Evolutionary conservation across 75 land plant genomes (phyloP), one percentile per base, ranked within the genome.

Genomic region (Selaginella moellendorffii): DNA sequence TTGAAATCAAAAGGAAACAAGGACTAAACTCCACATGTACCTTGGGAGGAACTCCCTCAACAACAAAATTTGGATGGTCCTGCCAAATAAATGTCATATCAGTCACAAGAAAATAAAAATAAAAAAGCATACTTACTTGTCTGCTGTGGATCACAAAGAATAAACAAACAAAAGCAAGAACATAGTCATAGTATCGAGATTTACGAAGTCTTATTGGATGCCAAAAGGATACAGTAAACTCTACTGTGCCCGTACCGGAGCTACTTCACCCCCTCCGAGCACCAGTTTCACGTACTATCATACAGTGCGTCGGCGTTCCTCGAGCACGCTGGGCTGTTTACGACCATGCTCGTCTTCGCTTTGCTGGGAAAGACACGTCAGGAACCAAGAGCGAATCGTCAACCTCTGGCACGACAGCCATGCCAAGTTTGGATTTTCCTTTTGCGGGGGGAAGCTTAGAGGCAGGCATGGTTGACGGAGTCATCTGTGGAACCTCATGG

Each of bases 401-500:
- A 36, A 14, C 46, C 46, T 36, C 46, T 5, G 46, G 46, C 5
- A 36, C 46, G 14, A 36, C 14, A 14, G 46, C 46, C 46, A 36
- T 36, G 46, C 14, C 14, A 5, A 36, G 14, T 36, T 36, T 36
- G 10, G 46, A 5, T 36, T 36, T 36, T 14, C 46, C 46, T 36
- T 36, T 36, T 36, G 46, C 14, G 5, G 46, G 46, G 14, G 46
- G 10, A 5, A 14, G 5, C 46, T 36, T 36, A 5, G 46, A 36
- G 14, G 5, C 5, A 5, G 10, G 10, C 46, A 36, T 36, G 5
- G 46, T 36, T 5, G 46, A 36, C 10, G 46, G 10, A 5, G 46
- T 36, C 19, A 83, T 68, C 31, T 89, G 71, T 10, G 96, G 96
- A 19, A 89, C 92, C 54, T 87, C 83, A 1, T 81, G 72, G 18